Evolutionary conservation across 805 yeast genomes (phyloP).

Genomic region (Kockiozyma suomiensis): DNA sequence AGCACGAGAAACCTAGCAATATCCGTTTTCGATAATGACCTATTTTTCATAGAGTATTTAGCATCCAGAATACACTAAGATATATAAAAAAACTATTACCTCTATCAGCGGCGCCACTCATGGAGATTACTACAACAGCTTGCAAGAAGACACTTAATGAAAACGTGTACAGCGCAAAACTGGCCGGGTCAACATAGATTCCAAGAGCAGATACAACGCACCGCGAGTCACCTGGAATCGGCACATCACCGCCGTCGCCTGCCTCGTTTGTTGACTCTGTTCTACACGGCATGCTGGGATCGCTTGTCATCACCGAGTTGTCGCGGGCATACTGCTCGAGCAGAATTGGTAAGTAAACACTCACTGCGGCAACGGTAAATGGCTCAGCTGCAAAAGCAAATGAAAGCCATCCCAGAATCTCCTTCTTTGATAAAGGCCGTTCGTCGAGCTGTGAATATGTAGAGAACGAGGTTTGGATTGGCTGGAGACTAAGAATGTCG

Average conservation of each 20-base stretch:
- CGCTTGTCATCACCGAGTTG: conserved; percentile 65
- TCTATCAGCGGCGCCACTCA: conserved; percentile 72
- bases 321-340: conserved; percentile 72
- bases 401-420: conserved; percentile 59
- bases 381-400: conserved; percentile 80
- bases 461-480: conserved; percentile 27
- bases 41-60: not conserved
- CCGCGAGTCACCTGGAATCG: conserved; percentile 33
- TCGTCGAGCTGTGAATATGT: conserved; percentile 29
- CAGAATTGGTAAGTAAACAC: conserved; percentile 73
- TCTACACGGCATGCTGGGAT: conserved; percentile 60
- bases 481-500: conserved; percentile 15
- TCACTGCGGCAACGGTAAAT: conserved; percentile 74
- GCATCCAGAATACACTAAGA: too few species aligned
- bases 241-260: conserved; percentile 38
- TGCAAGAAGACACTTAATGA: conserved; percentile 73
- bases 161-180: conserved; percentile 73
- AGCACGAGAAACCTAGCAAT: conserved; percentile 57
- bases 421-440: conserved; percentile 45
- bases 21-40: conserved; percentile 59
- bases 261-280: conserved; percentile 23
- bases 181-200: conserved; percentile 65
- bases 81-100: conserved; percentile 36
- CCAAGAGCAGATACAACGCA: conserved; percentile 56
- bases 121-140: conserved; percentile 66